Conservation (phyloP, 768 basidiomycete genomes). For the Termitomyces sp. region DNA sequence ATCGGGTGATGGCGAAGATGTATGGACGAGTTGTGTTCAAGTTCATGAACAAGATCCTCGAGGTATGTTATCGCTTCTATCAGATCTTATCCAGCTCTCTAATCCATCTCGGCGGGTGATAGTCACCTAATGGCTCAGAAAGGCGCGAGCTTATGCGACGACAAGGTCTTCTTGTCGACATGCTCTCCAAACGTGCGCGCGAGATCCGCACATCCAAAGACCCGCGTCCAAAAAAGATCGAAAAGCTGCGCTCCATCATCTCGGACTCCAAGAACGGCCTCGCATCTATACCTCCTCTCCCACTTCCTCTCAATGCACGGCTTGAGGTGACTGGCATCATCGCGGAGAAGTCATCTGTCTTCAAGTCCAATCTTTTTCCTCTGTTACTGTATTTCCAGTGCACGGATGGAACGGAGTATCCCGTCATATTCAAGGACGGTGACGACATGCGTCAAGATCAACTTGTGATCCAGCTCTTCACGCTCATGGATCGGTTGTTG, state of each 20-base stretch:
- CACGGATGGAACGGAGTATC: constrained; percentile 80
- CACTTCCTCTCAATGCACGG: constrained; percentile 89
- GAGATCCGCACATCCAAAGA: constrained; percentile 91
- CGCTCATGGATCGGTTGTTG: constrained; percentile 92
- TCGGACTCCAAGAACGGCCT: constrained; percentile 85
- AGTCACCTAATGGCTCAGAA: constrained; percentile 76
- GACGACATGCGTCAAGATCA: constrained; percentile 99
- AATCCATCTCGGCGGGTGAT: background rate
- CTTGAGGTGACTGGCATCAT: constrained; percentile 84
- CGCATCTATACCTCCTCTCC: constrained; percentile 74
- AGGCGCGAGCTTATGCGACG: constrained; percentile 87
- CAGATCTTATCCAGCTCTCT: background rate
- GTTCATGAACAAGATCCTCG: constrained; percentile 84
- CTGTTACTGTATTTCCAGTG: constrained; percentile 89
- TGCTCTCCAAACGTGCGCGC: constrained; percentile 80
- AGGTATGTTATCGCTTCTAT: constrained; percentile 47
- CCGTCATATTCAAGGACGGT: constrained; percentile 98
- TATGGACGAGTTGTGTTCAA: constrained; percentile 89
- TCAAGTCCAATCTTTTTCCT: constrained; percentile 96
- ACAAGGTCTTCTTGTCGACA: constrained; percentile 87
- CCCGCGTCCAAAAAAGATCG: constrained; percentile 94
- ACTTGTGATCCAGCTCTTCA: constrained; percentile 96
- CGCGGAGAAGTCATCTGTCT: constrained; percentile 90
- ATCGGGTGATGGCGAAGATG: constrained; percentile 87
- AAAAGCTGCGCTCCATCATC: constrained; percentile 84